A percentile compares a stretch with the other conserved stretches of the same genome.
Evolutionary conservation across 352 stramenopile genomes (phyloP).

Genomic region (Phytopythium kandeliae): DNA sequence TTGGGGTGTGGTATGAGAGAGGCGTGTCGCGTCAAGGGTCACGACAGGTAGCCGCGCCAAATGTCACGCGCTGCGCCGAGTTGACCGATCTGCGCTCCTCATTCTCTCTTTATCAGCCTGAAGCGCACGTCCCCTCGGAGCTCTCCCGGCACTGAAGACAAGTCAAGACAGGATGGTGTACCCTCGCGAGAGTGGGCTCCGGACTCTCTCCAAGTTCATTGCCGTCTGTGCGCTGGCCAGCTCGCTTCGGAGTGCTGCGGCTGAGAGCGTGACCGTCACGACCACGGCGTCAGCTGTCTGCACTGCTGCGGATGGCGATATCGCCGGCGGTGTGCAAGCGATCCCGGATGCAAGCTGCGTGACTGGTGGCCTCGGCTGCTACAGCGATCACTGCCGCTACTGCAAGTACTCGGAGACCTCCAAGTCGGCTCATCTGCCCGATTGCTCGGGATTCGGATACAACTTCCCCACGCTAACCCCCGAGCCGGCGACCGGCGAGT

Average conservation of each 20-base stretch:
- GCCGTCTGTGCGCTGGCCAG: slow-evolving; percentile 1
- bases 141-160: neutral
- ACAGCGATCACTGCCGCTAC: slow-evolving; percentile 26
- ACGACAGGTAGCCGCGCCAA: neutral
- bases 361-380: slow-evolving; percentile 33
- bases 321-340: slow-evolving; percentile 22
- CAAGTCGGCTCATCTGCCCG: slow-evolving; percentile 22
- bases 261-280: neutral
- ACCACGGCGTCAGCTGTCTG: slow-evolving; percentile 9
- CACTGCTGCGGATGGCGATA: slow-evolving; percentile 23
- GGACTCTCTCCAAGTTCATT: slow-evolving; percentile 5
- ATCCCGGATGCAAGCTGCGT: slow-evolving; percentile 21
- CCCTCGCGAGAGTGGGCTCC: neutral
- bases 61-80: too few relatives aligned
- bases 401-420: slow-evolving; percentile 30
- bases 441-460: slow-evolving; percentile 19
- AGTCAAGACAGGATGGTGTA: slow-evolving; percentile 2
- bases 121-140: neutral
- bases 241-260: neutral
- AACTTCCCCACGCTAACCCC: slow-evolving; percentile 15
- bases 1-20: neutral
- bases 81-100: too few relatives aligned
- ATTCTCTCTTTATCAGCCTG: neutral
- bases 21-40: neutral
- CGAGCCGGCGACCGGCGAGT: slow-evolving; percentile 8